phyloP scores from a whole-genome alignment of 2,329 filamentous ascomycete genomes.

The Colletotrichum abscissum region DNA sequence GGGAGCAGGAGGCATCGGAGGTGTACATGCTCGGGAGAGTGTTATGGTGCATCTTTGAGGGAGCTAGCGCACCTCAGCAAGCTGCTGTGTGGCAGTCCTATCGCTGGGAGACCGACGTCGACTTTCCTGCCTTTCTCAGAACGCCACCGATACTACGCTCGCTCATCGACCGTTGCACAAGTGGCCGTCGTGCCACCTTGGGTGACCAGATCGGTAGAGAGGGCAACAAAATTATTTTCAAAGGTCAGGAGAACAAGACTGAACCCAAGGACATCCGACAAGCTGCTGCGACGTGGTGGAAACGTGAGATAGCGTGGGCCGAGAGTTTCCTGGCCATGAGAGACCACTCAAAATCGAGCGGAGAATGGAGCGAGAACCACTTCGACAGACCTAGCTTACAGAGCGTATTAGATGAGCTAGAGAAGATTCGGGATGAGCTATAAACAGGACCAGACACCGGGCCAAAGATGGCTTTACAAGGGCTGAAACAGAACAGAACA shows the following conservation, averaged over 20 bases:
- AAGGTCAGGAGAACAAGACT: slow-evolving; percentile 45
- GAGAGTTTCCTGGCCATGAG: slow-evolving; percentile 59
- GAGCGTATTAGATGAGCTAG: slow-evolving; percentile 49
- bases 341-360: slow-evolving; percentile 47
- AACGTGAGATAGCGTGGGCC: slow-evolving; percentile 56
- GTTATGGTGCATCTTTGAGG: slow-evolving; percentile 73
- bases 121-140: slow-evolving; percentile 63
- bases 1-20: slow-evolving; percentile 67
- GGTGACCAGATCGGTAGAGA: slow-evolving; percentile 57
- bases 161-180: slow-evolving; percentile 64
- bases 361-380: slow-evolving; percentile 62
- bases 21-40: slow-evolving; percentile 73
- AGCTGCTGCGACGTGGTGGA: slow-evolving; percentile 61
- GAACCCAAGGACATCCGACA: slow-evolving; percentile 48
- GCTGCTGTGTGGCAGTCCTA: slow-evolving; percentile 71
- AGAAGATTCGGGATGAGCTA: slow-evolving; percentile 40
- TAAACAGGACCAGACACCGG: background rate
- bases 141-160: slow-evolving; percentile 58
- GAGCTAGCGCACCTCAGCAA: slow-evolving; percentile 66
- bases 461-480: background rate
- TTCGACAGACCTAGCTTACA: slow-evolving; percentile 59
- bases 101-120: slow-evolving; percentile 63
- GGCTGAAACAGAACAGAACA: background rate
- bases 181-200: slow-evolving; percentile 57
- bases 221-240: slow-evolving; percentile 58